Percentiles rank a stretch among this genome's conserved stretches.
phyloP scores from a whole-genome alignment of 345 rosid genomes.

The Hibiscus syriacus region DNA sequence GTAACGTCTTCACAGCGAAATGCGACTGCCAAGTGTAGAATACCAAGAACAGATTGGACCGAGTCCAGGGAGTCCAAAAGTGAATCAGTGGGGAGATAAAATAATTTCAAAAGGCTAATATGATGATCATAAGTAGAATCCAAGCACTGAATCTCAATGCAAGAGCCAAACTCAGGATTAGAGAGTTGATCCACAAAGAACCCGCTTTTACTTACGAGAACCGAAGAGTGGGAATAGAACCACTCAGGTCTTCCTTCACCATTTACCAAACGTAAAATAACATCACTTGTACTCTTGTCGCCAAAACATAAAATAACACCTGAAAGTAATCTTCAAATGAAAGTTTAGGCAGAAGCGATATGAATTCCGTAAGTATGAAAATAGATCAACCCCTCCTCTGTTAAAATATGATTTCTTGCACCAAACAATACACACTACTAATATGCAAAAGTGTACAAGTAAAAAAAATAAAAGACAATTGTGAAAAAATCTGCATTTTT shows the following conservation, averaged over 20 bases:
- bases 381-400: not conserved
- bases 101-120: conserved; percentile 32
- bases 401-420: not conserved
- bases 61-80: too few species aligned
- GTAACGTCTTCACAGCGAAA: conserved; percentile 37
- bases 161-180: conserved; percentile 8
- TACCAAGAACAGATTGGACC: conserved; percentile 37
- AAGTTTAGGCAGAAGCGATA: not conserved
- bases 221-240: conserved; percentile 30
- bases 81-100: conserved; percentile 27
- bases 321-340: conserved; percentile 6
- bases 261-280: conserved; percentile 31
- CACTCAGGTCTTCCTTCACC: conserved; percentile 34
- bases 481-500: not conserved
- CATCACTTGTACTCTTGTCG: conserved; percentile 20
- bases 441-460: not conserved
- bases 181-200: conserved; percentile 32
- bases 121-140: conserved; percentile 32
- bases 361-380: not conserved
- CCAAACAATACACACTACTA: too few species aligned
- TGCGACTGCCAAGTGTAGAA: conserved; percentile 35
- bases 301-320: conserved; percentile 22
- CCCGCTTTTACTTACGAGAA: conserved; percentile 34
- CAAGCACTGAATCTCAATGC: conserved; percentile 32
- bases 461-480: not conserved